Percentiles rank a stretch among this genome's conserved stretches.
phyloP scores from a whole-genome alignment of 441 rosid genomes.

The Syzygium malaccense region DNA sequence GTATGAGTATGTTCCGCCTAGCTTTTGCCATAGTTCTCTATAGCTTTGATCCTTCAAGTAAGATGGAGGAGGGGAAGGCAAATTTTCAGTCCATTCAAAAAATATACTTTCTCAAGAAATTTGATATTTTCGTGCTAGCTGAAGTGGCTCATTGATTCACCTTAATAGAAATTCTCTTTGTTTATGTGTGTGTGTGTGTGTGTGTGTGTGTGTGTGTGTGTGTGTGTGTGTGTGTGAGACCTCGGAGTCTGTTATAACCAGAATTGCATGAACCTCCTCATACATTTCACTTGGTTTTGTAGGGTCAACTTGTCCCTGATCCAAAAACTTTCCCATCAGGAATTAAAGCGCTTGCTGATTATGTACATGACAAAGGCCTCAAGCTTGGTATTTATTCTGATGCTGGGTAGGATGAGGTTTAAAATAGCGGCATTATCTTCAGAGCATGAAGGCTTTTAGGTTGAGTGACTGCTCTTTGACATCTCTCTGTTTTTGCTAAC shows the following conservation, averaged over 20 bases:
- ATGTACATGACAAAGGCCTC: constrained; percentile 77
- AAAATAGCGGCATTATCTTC: background rate
- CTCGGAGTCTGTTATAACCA: background rate
- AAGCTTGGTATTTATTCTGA: constrained; percentile 98
- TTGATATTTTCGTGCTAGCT: background rate
- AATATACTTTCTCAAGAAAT: background rate
- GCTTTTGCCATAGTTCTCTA: background rate
- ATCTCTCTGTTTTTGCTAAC: constrained; percentile 1
- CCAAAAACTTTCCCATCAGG: constrained; percentile 81
- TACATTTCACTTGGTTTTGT: constrained; percentile 10
- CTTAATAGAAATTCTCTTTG: background rate
- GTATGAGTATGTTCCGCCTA: background rate
- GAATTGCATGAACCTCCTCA: background rate
- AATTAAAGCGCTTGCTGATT: constrained; percentile 80
- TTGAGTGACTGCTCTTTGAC: background rate
- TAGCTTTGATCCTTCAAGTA: background rate
- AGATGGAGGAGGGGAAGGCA: background rate
- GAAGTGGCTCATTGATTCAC: background rate
- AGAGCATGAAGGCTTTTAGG: background rate
- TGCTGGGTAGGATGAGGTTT: constrained; percentile 80
- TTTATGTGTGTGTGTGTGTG: background rate
- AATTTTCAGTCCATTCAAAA: background rate
- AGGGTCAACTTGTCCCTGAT: constrained; percentile 84
- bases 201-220: too few species aligned
- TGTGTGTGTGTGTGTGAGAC: background rate